Evolutionary conservation across 805 yeast species (phyloP).

Genomic region (Wickerhamomyces bisporus): DNA sequence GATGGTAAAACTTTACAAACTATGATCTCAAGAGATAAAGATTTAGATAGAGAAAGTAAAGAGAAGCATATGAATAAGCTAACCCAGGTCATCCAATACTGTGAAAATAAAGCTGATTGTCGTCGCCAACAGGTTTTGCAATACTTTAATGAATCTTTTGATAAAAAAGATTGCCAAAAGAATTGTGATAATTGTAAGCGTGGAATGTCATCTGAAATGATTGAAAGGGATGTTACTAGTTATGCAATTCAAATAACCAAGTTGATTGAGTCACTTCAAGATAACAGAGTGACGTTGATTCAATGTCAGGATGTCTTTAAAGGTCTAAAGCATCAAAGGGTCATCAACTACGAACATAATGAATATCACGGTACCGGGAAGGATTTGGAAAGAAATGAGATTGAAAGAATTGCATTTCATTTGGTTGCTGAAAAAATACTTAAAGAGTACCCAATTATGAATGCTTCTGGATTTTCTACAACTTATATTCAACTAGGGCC

Average conservation of each 20-base stretch:
- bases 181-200: conserved; percentile 82
- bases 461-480: conserved; percentile 73
- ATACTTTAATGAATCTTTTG: conserved; percentile 82
- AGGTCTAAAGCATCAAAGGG: conserved; percentile 63
- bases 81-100: conserved; percentile 81
- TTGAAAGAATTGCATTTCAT: conserved; percentile 80
- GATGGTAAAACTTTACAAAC: conserved; percentile 76
- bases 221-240: conserved; percentile 62
- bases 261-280: conserved; percentile 52
- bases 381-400: conserved; percentile 54
- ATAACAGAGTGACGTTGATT: conserved; percentile 62
- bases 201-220: conserved; percentile 36
- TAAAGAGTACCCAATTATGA: conserved; percentile 67
- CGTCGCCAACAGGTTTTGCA: conserved; percentile 84
- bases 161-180: conserved; percentile 55
- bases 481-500: conserved; percentile 67
- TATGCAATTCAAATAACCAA: conserved; percentile 54
- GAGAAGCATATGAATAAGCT: conserved; percentile 75
- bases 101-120: conserved; percentile 89
- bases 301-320: conserved; percentile 80
- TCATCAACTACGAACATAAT: conserved; percentile 56
- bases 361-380: conserved; percentile 71
- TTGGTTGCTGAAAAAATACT: conserved; percentile 61
- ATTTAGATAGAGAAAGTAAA: conserved; percentile 54
- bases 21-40: conserved; percentile 73